Evolutionary conservation across 305 asterid species (phyloP), one percentile per base, ranked within the genome.

Genomic region (Solanum hybrid): DNA sequence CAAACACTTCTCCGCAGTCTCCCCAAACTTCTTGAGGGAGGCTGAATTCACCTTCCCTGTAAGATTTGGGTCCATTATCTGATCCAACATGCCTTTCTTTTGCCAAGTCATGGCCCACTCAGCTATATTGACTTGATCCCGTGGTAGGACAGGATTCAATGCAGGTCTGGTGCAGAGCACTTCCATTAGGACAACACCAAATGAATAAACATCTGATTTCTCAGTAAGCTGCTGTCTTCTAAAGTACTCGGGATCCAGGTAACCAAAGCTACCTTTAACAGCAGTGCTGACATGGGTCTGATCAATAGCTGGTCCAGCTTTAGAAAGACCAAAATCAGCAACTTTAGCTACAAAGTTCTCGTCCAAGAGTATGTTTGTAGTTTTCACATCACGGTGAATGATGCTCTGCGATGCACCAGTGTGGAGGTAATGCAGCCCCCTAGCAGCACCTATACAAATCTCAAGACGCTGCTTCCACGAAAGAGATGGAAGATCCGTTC

Each of bases 41-140:
- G 99, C 97, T 12, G 93, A 81, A 90, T 95, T 97, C 56, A 98
- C 99, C 92, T 95, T 97, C 92, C 99, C 99, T 3, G 71, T 91
- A 27, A 98, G 97, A 91, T 94, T 95, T 27, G 94, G 88, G 89
- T 98, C 99, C 99, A 98, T 95, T 36, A 97, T 94, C 77, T 96
- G 98, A 80, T 96, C 98, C 81, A 97, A 87, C 98, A 96, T 96
- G 84, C 99, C 99, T 91, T 95, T 98, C 97, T 95, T 98, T 89
- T 98, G 99, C 99, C 99, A 98, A 0, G 92, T 93, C 99, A 98
- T 97, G 6, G 98, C 99, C 98, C 99, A 98, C 92, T 98, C 99
- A 3, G 99, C 99, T 27, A 98, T 98, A 87, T 98, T 98, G 2
- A 98, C 99, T 90, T 98, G 99, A 35, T 98, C 99, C 82, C 99